These are phyloP conservation scores for Fusarium avenaceum DNA, from an alignment of 2,329 filamentous ascomycete species.

Conservation along the genomic window DNA sequence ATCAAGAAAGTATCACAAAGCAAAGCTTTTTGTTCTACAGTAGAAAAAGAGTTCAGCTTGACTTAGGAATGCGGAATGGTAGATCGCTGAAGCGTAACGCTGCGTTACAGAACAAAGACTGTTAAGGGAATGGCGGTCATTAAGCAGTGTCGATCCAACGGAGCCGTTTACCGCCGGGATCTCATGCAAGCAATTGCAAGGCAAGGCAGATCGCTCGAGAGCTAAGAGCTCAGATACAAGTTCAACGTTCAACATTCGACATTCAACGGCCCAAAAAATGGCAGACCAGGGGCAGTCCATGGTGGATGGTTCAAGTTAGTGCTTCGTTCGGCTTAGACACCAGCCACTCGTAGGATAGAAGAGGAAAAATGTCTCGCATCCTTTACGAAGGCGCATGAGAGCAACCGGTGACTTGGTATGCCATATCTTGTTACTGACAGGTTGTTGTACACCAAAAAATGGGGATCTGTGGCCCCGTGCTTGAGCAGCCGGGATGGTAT, in stretches of 20 bases:
- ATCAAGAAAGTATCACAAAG: not conserved
- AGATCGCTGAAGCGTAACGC: slow-evolving; percentile 2
- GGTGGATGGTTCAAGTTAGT: slow-evolving; percentile 1
- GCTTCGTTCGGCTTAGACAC: slow-evolving; percentile 6
- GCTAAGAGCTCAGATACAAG: not conserved
- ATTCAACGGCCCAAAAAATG: slow-evolving; percentile 14
- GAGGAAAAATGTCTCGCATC: slow-evolving; percentile 24
- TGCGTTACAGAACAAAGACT: slow-evolving; percentile 7
- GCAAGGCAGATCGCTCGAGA: slow-evolving; percentile 10
- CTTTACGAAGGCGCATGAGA: slow-evolving; percentile 29
- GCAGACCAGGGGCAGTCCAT: not conserved
- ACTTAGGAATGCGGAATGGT: too few relatives aligned
- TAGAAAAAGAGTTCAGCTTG: too few relatives aligned
- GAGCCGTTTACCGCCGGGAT: slow-evolving; percentile 27
- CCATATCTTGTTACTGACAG: not conserved
- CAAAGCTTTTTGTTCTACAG: too few relatives aligned
- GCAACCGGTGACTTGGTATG: not conserved
- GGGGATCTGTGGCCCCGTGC: slow-evolving; percentile 25
- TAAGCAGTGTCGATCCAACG: slow-evolving; percentile 38
- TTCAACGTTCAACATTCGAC: slow-evolving; percentile 11
- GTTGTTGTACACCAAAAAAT: not conserved
- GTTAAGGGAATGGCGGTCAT: slow-evolving; percentile 10
- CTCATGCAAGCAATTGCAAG: slow-evolving; percentile 39
- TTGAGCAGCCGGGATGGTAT: slow-evolving; percentile 32
- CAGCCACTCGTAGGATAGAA: slow-evolving; percentile 30